phyloP scores from a whole-genome alignment of 2,329 filamentous ascomycete species.

The Talaromyces funiculosus region DNA sequence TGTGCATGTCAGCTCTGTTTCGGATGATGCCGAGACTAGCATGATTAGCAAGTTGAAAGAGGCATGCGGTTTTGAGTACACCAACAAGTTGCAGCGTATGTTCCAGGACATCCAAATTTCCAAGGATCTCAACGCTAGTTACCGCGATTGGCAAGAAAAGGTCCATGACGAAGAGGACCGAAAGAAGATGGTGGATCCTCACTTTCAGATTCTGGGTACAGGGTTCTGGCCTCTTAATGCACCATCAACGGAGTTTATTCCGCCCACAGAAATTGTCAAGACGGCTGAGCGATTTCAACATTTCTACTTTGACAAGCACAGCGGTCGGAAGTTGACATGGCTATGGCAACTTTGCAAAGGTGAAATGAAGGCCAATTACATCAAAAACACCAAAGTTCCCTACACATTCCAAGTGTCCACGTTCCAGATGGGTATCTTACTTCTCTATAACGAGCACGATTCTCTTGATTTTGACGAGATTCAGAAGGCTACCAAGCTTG shows the following conservation, averaged over 20 bases:
- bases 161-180: conserved; percentile 59
- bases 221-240: conserved; percentile 94
- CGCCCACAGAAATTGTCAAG: conserved; percentile 74
- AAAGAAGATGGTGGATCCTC: conserved; percentile 72
- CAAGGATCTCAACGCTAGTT: conserved; percentile 88
- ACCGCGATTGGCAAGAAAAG: conserved; percentile 69
- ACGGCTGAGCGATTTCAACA: conserved; percentile 84
- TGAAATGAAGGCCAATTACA: conserved; percentile 89
- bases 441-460: conserved; percentile 91
- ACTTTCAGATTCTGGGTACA: conserved; percentile 89
- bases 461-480: conserved; percentile 84
- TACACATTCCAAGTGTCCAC: conserved; percentile 97
- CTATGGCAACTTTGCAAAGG: conserved; percentile 98
- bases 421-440: conserved; percentile 93
- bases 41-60: conserved; percentile 99
- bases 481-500: conserved; percentile 70
- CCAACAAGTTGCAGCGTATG: conserved; percentile 98
- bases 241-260: conserved; percentile 80
- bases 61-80: conserved; percentile 97
- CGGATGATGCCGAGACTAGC: conserved; percentile 94
- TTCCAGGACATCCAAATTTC: conserved; percentile 99
- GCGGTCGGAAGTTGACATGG: conserved; percentile 93
- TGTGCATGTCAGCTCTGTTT: conserved; percentile 91
- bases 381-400: conserved; percentile 80
- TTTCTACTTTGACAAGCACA: conserved; percentile 96